Base-by-base conservation (phyloP, 1,284 basidiomycete species). In the Boletellus deceptivus region DNA sequence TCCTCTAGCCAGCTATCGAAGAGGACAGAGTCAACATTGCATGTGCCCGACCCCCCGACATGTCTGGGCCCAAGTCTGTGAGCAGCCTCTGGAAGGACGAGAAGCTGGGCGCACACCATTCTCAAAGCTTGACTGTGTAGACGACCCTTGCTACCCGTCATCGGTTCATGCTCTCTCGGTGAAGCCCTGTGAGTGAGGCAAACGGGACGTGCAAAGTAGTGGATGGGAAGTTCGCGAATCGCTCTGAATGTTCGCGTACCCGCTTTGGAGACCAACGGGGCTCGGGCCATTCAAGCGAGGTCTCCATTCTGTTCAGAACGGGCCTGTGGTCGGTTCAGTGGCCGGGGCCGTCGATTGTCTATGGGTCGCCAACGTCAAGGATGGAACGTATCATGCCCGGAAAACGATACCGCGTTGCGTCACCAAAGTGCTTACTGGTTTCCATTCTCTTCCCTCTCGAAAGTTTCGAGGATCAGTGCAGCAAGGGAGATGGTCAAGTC, bases 71-170 rank as follows among this genome's bases (percentile, higher is more conserved):
- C 56, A 77, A 82, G 62, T 78, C 83, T 48, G 71, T 68, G 8
- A 77, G 80, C 55, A 72, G 73, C 46, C 67, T 82, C 48, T 79
- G 75, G 73, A 80, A 83, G 57, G 80, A 83, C 62, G 83, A 83
- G 70, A 83, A 81, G 53, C 75, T 77, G 25, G 0, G 64, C 72
- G 10, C 75, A 79, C 45, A 58, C 69, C 6, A 61, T 75, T 55
- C 29, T 25, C 25, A 25, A 25, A 25, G 25, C 69, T 78, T 7
- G 76, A 76, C 33, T 74, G 77, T 55, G 81, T 80, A 80, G 3
- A 78, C 78, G 4, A 71, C 80, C 6, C 70, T 76, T 4, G 72
- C 72, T 2, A 69, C 70, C 3, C 71, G 80, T 1, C 81, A 83
- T 57, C 63, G 81, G 5, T 22, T 22, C 22, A 22, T 22, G 4